Evolutionary conservation across 1,284 basidiomycete genomes (phyloP), one percentile per base, ranked within the genome.

Genomic region (Singerocomus inundabilis): DNA sequence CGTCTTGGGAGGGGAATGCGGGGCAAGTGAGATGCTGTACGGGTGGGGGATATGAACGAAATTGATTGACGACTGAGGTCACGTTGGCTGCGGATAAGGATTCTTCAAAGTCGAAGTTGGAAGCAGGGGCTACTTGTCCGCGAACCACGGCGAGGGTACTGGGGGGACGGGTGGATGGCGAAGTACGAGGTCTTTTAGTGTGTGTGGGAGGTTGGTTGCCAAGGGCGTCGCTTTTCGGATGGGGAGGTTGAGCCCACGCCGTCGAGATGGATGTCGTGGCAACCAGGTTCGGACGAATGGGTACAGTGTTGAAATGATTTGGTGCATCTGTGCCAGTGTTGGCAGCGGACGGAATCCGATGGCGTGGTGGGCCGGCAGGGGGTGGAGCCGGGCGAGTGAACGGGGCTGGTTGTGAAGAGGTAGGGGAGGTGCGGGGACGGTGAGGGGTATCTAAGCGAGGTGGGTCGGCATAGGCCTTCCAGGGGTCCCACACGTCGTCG

Each of bases 51-150:
- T 50, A 66, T 62, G 62, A 66, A 59, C 54, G 62, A 62, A 44
- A 46, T 42, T 66, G 62, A 64, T 67, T 66, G 53, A 64, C 64
- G 49, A 64, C 59, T 30, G 65, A 68, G 59, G 61, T 49, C 51
- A 62, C 52, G 46, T 63, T 63, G 48, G 63, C 61, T 21, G 61
- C 61, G 38, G 61, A 62, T 38, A 66, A 42, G 52, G 60, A 61
- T 52, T 66, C 60, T 44, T 62, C 60, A 45, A 62, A 62, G 62
- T 62, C 62, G 49, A 62, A 62, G 51, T 6, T 44, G 44, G 52
- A 43, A 32, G 44, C 5, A 40, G 47, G 46, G 40, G 38, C 4
- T 4, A 21, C 9, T 34, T 37, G 52, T 30, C 58, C 64, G 64
- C 58, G 64, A 62, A 63, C 46, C 52, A 52, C 64, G 61, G 64